Evolutionary conservation across 257 asterid species (phyloP).

Genomic region (Vinca minor): DNA sequence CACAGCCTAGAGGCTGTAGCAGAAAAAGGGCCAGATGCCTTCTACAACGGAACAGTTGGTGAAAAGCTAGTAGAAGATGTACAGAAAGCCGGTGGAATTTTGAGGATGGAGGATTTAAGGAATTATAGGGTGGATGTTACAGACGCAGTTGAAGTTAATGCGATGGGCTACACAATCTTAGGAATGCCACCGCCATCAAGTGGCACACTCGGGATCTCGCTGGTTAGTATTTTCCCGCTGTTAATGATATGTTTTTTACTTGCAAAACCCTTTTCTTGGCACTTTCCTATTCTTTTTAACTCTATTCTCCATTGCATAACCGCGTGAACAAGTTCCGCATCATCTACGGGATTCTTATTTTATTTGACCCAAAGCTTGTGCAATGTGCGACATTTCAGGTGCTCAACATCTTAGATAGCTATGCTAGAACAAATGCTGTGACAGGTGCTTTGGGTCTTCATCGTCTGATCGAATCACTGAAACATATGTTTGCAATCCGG

Average conservation of each 20-base stretch:
- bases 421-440: constrained; percentile 34
- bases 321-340: too few species aligned
- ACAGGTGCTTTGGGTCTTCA: constrained; percentile 69
- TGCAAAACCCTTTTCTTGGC: too few species aligned
- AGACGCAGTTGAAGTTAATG: constrained; percentile 43
- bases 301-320: too few species aligned
- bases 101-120: constrained; percentile 77
- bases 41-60: constrained; percentile 70
- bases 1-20: constrained; percentile 57
- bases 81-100: constrained; percentile 62
- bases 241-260: too few species aligned
- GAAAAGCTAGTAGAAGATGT: constrained; percentile 57
- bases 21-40: constrained; percentile 62
- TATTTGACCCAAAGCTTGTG: not conserved
- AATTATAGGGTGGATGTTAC: constrained; percentile 46
- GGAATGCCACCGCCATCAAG: constrained; percentile 98
- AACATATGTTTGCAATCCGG: constrained; percentile 73
- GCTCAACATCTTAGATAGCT: constrained; percentile 56
- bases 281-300: too few species aligned
- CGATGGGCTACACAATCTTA: constrained; percentile 67
- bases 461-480: constrained; percentile 71
- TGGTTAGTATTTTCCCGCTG: constrained; percentile 41
- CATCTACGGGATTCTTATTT: too few species aligned
- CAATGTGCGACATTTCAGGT: constrained; percentile 41
- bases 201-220: constrained; percentile 74